Base-by-base conservation (phyloP, 257 asterid genomes). In the Salvia rosmarinus region DNA sequence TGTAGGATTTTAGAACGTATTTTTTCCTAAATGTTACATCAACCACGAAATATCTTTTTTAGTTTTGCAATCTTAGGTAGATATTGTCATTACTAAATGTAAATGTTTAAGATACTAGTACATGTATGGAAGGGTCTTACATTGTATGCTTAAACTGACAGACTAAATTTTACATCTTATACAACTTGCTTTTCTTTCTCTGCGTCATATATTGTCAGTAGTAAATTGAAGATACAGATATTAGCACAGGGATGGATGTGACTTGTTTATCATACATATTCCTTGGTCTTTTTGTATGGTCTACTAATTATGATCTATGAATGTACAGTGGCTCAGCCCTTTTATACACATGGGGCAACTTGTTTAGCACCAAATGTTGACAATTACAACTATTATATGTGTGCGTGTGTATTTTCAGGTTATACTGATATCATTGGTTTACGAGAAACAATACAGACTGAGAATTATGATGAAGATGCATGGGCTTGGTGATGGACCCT, bases 401-500 rank as follows among this genome's bases (percentile, higher is more conserved):
- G 14, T 6, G 16, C 23, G 43, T 23, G 50, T 32, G 14, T 71
- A 62, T 65, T 58, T 70, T 83, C 86, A 94, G 99, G 96, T 94
- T 57, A 85, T 89, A 56, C 64, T 94, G 76, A 75, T 82, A 77
- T 72, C 95, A 72, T 73, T 94, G 83, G 96, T 94, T 70, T 94
- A 94, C 62, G 99, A 94, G 90, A 94, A 90, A 81, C 83, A 91
- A 73, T 81, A 86, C 78, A 88, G 79, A 77, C 84, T 94, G 70
- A 85, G 98, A 86, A 91, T 95, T 72, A 95, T 95, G 98, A 95
- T 95, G 99, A 95, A 95, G 88, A 95, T 95, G 99, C 98, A 95
- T 74, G 99, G 99, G 11, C 94, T 95, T 66, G 96, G 93, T 8
- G 98, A 95, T 74, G 96, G 96, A 35, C 97, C 99, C 59, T 95